A percentile compares a stretch with the other conserved stretches of the same genome.
These are phyloP conservation scores for Paraconiothyrium brasiliense DNA, from an alignment of 2,329 filamentous ascomycete species.

Conservation along the genomic window DNA sequence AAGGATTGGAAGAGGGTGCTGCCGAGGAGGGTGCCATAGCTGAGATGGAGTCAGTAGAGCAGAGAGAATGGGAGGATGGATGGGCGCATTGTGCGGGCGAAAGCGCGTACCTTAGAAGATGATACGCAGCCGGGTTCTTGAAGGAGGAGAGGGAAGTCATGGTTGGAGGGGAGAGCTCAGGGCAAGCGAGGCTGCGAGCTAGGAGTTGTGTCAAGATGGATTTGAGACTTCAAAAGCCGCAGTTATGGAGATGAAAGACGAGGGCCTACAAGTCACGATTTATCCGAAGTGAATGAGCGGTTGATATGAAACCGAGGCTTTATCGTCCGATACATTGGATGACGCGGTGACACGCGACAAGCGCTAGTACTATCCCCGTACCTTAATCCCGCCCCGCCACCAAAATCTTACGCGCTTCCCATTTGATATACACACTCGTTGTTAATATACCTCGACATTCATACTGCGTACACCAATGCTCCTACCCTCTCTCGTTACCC, in stretches of 20 bases:
- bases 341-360: constrained; percentile 14
- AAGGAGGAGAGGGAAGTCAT: constrained; percentile 61
- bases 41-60: constrained; percentile 45
- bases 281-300: background rate
- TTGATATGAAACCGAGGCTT: background rate
- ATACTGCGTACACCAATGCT: constrained; percentile 26
- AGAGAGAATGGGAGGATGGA: background rate
- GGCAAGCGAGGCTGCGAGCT: background rate
- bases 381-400: constrained; percentile 4
- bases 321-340: background rate
- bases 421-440: background rate
- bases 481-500: constrained; percentile 41
- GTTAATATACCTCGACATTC: background rate
- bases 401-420: background rate
- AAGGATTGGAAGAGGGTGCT: constrained; percentile 91
- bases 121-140: constrained; percentile 75
- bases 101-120: constrained; percentile 71
- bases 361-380: constrained; percentile 7
- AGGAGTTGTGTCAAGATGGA: background rate
- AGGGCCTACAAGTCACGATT: background rate
- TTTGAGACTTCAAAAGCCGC: background rate
- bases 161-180: background rate
- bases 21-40: constrained; percentile 88
- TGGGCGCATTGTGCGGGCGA: background rate
- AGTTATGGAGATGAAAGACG: no score